Percentiles rank a stretch among this genome's conserved stretches.
These are phyloP conservation scores for Camelina hispida DNA, from an alignment of 345 rosid genomes.

Conservation along the genomic window DNA sequence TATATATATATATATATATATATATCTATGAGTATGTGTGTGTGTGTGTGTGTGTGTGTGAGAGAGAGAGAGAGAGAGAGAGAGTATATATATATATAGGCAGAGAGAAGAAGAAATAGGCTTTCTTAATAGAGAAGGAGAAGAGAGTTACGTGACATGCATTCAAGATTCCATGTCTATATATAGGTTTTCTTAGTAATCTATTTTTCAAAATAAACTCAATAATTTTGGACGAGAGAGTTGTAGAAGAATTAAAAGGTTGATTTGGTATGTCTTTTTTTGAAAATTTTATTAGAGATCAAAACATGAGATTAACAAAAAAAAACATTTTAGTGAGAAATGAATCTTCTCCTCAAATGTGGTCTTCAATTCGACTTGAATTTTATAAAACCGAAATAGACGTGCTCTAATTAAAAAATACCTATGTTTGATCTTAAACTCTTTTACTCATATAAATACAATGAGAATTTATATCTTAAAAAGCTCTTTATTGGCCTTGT, in stretches of 20 bases:
- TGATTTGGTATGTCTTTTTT: neutral
- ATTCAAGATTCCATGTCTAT: conserved; percentile 44
- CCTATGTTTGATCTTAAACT: neutral
- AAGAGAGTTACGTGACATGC: conserved; percentile 45
- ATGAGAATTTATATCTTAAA: conserved; percentile 10
- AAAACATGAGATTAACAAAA: neutral
- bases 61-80: too few relatives aligned
- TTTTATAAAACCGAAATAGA: neutral
- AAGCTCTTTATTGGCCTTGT: conserved; percentile 10
- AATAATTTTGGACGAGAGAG: conserved; percentile 14
- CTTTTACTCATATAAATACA: neutral
- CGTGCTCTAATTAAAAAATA: neutral
- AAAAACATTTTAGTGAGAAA: neutral
- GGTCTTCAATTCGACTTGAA: neutral
- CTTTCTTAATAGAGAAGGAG: conserved; percentile 45
- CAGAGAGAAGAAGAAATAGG: conserved; percentile 27
- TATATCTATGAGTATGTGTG: neutral
- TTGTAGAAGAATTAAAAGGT: conserved; percentile 14
- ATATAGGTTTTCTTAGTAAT: conserved; percentile 15
- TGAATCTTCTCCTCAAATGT: conserved; percentile 17
- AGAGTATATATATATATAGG: conserved; percentile 22
- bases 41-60: too few relatives aligned
- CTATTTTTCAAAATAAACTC: neutral
- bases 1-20: neutral
- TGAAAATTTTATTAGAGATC: neutral